Conservation (phyloP, 768 basidiomycete species). For the Leccinum aurantiacum region DNA sequence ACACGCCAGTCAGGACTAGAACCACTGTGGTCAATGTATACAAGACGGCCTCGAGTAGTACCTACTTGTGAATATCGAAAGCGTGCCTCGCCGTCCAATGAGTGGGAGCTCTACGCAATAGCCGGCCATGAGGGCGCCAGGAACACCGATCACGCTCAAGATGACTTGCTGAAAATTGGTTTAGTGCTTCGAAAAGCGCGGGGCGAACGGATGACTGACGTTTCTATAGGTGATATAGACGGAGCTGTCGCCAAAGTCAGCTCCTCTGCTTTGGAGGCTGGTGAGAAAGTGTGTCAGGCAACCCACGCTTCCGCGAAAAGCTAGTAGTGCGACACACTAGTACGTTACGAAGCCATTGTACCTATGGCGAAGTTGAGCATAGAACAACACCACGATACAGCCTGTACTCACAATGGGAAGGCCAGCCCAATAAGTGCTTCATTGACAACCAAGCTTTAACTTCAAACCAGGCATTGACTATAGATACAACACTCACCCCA, state of each 20-base stretch:
- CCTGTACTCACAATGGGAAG: constrained; percentile 55
- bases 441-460: constrained; percentile 4
- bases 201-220: constrained; percentile 31
- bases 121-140: constrained; percentile 57
- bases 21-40: neutral
- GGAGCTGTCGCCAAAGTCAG: constrained; percentile 67
- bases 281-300: constrained; percentile 3
- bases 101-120: constrained; percentile 50
- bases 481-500: constrained; percentile 41
- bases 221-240: constrained; percentile 75
- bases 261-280: constrained; percentile 65
- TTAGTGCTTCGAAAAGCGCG: constrained; percentile 8
- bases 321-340: constrained; percentile 35
- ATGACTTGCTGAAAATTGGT: constrained; percentile 46
- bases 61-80: constrained; percentile 50
- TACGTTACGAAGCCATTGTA: constrained; percentile 56
- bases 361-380: constrained; percentile 22
- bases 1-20: constrained; percentile 51
- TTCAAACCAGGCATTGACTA: neutral
- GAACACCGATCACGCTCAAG: constrained; percentile 54
- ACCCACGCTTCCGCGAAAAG: neutral
- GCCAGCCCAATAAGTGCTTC: constrained; percentile 74
- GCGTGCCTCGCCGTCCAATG: constrained; percentile 54
- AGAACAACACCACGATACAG: neutral
- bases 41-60: neutral